Evolutionary conservation across 192 early-diverging fungal genomes (phyloP).

Genomic region (Coemansia umbellata): DNA sequence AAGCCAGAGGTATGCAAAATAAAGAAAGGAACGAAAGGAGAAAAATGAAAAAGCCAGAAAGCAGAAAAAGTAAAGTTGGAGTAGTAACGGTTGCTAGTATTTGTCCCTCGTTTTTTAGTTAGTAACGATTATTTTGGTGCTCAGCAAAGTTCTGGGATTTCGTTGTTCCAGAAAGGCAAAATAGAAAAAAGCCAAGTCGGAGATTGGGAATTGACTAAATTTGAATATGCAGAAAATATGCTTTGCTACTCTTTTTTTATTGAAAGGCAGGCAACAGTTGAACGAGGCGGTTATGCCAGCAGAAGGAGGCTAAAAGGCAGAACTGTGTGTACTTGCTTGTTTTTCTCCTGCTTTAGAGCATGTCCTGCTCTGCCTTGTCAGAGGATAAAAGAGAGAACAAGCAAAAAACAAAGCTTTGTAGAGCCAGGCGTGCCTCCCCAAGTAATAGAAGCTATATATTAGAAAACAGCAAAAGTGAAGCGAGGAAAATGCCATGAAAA

Average conservation of each 20-base stretch:
- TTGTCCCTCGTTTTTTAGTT: neutral
- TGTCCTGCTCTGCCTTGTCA: too few species aligned
- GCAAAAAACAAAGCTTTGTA: too few species aligned
- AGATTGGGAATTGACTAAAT: neutral
- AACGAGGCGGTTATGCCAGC: too few species aligned
- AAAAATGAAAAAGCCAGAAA: conserved; percentile 1
- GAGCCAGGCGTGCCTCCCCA: too few species aligned
- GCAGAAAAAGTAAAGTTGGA: neutral
- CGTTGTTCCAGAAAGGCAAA: neutral
- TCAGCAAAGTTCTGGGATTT: neutral
- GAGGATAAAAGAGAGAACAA: too few species aligned
- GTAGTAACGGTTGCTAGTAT: conserved; percentile 1
- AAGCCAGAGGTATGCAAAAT: neutral
- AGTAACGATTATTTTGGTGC: neutral
- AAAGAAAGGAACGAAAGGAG: neutral
- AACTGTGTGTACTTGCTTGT: too few species aligned
- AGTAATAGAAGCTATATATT: too few species aligned
- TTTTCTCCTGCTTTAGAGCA: too few species aligned
- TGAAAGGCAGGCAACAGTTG: neutral
- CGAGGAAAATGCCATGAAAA: conserved; percentile 3
- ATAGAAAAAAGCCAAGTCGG: conserved; percentile 1
- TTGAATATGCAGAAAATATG: neutral
- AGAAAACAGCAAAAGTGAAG: too few species aligned
- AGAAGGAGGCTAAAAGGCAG: too few species aligned
- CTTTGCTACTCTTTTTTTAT: neutral